These are phyloP conservation scores for Carex myosuroides DNA, from an alignment of 176 grass and related monocot genomes.

Conservation along the genomic window DNA sequence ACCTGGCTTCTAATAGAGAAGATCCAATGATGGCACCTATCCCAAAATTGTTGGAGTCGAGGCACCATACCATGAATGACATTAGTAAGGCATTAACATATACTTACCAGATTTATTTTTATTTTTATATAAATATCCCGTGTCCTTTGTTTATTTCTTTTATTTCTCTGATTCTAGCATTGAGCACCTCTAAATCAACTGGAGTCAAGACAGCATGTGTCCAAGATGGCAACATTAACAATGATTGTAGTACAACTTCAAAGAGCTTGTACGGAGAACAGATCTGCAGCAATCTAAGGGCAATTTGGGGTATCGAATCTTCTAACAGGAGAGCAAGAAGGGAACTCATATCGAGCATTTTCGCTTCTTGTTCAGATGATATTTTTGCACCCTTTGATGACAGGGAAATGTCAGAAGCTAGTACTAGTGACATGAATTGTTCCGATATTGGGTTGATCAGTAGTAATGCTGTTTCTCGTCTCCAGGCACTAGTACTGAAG, in stretches of 20 bases:
- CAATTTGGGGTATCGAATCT: slow-evolving; percentile 38
- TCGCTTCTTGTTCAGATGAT: slow-evolving; percentile 70
- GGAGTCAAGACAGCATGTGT: slow-evolving; percentile 51
- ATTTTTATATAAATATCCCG: neutral
- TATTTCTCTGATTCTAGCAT: neutral
- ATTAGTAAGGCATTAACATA: slow-evolving; percentile 26
- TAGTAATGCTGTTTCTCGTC: slow-evolving; percentile 30
- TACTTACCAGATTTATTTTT: neutral
- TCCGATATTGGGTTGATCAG: slow-evolving; percentile 27
- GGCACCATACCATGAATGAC: slow-evolving; percentile 16
- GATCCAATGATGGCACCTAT: neutral
- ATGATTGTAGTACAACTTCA: slow-evolving; percentile 2
- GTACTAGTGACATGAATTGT: slow-evolving; percentile 22
- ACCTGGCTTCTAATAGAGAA: neutral
- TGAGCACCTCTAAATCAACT: neutral
- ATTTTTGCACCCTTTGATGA: slow-evolving; percentile 46
- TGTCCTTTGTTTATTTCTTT: neutral
- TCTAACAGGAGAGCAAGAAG: slow-evolving; percentile 28
- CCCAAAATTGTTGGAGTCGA: slow-evolving; percentile 27
- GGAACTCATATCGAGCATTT: slow-evolving; percentile 47
- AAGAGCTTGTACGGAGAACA: slow-evolving; percentile 27
- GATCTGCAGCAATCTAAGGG: slow-evolving; percentile 47
- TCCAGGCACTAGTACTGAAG: slow-evolving; percentile 57
- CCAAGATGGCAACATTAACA: neutral
- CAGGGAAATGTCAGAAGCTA: slow-evolving; percentile 31